These are phyloP conservation scores for Amanita fuliginea DNA, from an alignment of 768 basidiomycete species.

Conservation along the genomic window DNA sequence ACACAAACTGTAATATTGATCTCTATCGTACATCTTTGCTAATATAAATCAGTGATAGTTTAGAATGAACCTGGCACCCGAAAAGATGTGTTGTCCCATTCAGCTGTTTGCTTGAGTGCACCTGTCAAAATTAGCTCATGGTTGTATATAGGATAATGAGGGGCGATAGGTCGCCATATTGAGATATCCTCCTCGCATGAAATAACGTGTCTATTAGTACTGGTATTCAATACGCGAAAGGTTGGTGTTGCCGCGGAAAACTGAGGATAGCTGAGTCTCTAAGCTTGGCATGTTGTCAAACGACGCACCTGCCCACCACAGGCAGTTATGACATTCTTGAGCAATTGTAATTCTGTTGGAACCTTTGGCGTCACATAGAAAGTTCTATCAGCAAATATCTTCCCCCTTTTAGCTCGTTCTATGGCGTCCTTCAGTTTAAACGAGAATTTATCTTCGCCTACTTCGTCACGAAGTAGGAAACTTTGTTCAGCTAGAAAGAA, in stretches of 20 bases:
- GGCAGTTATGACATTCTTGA: slow-evolving; percentile 59
- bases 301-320: slow-evolving; percentile 59
- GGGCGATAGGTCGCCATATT: slow-evolving; percentile 54
- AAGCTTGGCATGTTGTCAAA: background rate
- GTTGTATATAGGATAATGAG: slow-evolving; percentile 47
- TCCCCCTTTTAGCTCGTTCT: slow-evolving; percentile 40
- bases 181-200: slow-evolving; percentile 53
- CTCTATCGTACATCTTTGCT: background rate
- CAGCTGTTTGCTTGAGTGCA: slow-evolving; percentile 54
- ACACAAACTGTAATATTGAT: background rate
- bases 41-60: background rate
- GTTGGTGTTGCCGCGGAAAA: slow-evolving; percentile 40
- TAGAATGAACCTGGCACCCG: slow-evolving; percentile 16
- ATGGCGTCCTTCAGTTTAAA: slow-evolving; percentile 57
- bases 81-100: slow-evolving; percentile 41
- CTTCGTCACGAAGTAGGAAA: slow-evolving; percentile 49
- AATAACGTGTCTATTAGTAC: slow-evolving; percentile 46
- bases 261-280: slow-evolving; percentile 14
- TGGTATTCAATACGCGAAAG: slow-evolving; percentile 38
- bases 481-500: slow-evolving; percentile 45
- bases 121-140: slow-evolving; percentile 57
- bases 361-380: slow-evolving; percentile 74
- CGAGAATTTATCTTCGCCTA: slow-evolving; percentile 52
- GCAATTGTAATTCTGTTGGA: slow-evolving; percentile 40
- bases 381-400: slow-evolving; percentile 48